phyloP scores from a whole-genome alignment of 2,329 filamentous ascomycete genomes.

The Elsinoe arachidis region DNA sequence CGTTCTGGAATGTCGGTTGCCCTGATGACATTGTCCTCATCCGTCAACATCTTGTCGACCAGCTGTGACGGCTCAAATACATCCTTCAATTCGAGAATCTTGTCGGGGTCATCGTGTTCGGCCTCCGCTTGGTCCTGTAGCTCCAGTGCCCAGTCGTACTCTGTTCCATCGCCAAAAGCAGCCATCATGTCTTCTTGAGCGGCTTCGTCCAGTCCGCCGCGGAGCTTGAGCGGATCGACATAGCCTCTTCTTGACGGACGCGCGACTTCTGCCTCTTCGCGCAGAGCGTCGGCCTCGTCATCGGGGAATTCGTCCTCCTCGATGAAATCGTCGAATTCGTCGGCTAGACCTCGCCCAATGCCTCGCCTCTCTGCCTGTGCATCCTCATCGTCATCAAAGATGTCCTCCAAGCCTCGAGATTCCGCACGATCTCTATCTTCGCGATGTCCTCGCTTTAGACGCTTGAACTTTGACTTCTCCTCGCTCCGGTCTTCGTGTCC shows the following conservation, averaged over 20 bases:
- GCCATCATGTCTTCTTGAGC: conserved; percentile 92
- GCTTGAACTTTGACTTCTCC: conserved; percentile 82
- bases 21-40: conserved; percentile 87
- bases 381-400: conserved; percentile 93
- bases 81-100: conserved; percentile 86
- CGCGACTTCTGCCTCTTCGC: conserved; percentile 82
- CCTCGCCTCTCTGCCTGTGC: conserved; percentile 37
- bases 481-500: conserved; percentile 59
- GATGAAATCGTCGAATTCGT: conserved; percentile 89
- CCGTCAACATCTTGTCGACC: conserved; percentile 86
- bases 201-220: conserved; percentile 71
- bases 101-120: conserved; percentile 67
- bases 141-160: conserved; percentile 90
- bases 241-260: conserved; percentile 64
- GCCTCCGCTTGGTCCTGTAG: conserved; percentile 78
- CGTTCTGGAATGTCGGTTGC: conserved; percentile 85
- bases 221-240: conserved; percentile 57
- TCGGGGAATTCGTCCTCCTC: conserved; percentile 91
- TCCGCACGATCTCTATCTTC: conserved; percentile 55
- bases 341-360: conserved; percentile 46
- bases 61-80: conserved; percentile 96
- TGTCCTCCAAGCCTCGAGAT: conserved; percentile 72
- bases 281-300: conserved; percentile 65
- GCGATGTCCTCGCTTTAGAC: conserved; percentile 83
- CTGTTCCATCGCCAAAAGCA: conserved; percentile 90